Conservation (phyloP, 2,329 filamentous ascomycete species). For the Talaromyces sp. region DNA sequence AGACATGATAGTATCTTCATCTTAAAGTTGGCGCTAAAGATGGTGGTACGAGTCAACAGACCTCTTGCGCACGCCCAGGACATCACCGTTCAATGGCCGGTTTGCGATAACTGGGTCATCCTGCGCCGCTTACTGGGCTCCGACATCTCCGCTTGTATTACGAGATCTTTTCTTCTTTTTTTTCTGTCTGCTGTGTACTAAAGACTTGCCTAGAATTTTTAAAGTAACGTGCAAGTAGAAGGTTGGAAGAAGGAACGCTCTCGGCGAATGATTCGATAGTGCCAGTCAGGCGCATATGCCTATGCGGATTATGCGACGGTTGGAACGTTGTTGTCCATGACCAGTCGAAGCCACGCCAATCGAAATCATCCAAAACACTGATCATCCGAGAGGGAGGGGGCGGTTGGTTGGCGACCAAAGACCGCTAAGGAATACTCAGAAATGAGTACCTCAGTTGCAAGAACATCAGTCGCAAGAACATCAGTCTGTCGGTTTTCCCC, state of each 20-base stretch:
- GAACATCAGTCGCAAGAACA: slow-evolving; percentile 1
- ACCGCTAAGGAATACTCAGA: slow-evolving; percentile 1
- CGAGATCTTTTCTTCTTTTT: background rate
- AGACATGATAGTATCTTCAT: background rate
- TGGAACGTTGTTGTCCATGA: slow-evolving; percentile 13
- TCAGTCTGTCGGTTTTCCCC: background rate
- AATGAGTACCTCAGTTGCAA: background rate
- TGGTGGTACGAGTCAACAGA: slow-evolving; percentile 4
- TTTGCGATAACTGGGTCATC: slow-evolving; percentile 9
- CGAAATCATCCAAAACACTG: slow-evolving; percentile 10
- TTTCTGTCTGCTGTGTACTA: background rate
- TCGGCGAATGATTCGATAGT: slow-evolving; percentile 14
- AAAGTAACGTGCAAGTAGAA: background rate
- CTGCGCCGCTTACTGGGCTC: background rate
- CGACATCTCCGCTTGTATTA: slow-evolving; percentile 4
- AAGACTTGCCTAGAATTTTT: background rate
- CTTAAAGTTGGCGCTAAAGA: slow-evolving; percentile 2
- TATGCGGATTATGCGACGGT: slow-evolving; percentile 15
- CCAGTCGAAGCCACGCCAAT: slow-evolving; percentile 15
- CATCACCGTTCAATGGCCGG: background rate
- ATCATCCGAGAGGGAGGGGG: slow-evolving; percentile 10
- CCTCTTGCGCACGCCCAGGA: background rate
- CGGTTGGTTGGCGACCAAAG: slow-evolving; percentile 9
- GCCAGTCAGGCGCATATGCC: slow-evolving; percentile 10
- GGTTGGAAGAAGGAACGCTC: slow-evolving; percentile 15